Percentiles rank a stretch among this genome's conserved stretches.
Evolutionary conservation across 2,329 filamentous ascomycete species (phyloP).

Genomic region (Colletotrichum sp.): DNA sequence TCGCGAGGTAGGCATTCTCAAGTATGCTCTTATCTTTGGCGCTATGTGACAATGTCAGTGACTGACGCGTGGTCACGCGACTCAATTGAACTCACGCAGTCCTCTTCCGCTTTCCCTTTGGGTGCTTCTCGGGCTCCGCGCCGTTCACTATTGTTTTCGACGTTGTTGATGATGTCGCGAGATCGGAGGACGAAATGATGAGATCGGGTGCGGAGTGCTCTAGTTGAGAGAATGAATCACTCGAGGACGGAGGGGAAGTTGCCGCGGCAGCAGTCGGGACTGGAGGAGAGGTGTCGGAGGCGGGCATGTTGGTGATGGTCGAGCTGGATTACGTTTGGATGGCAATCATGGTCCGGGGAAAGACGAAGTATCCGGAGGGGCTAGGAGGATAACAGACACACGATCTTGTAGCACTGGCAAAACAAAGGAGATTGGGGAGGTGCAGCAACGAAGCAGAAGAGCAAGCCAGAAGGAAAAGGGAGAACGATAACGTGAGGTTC

Average conservation of each 20-base stretch:
- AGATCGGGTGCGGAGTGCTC: neutral
- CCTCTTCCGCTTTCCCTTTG: slow-evolving; percentile 67
- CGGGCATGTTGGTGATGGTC: neutral
- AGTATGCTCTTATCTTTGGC: slow-evolving; percentile 88
- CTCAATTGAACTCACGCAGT: slow-evolving; percentile 57
- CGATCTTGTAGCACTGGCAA: neutral
- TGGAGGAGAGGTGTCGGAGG: neutral
- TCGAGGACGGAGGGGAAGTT: neutral
- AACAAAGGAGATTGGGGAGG: neutral
- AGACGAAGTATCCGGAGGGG: neutral
- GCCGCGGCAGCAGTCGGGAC: neutral
- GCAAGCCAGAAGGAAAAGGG: neutral
- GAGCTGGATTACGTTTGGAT: neutral
- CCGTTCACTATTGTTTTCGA: slow-evolving; percentile 8
- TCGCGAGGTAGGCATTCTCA: slow-evolving; percentile 82
- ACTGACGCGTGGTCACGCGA: neutral
- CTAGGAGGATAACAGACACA: neutral
- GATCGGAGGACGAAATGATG: neutral
- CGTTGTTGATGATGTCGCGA: neutral
- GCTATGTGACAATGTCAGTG: slow-evolving; percentile 47
- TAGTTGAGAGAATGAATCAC: neutral
- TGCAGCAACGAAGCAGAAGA: neutral
- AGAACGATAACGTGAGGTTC: slow-evolving; percentile 2
- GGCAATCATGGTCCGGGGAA: slow-evolving; percentile 1
- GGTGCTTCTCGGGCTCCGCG: slow-evolving; percentile 47